Base-by-base conservation (phyloP, 495 filamentous ascomycete species). In the Penicillium salamii region DNA sequence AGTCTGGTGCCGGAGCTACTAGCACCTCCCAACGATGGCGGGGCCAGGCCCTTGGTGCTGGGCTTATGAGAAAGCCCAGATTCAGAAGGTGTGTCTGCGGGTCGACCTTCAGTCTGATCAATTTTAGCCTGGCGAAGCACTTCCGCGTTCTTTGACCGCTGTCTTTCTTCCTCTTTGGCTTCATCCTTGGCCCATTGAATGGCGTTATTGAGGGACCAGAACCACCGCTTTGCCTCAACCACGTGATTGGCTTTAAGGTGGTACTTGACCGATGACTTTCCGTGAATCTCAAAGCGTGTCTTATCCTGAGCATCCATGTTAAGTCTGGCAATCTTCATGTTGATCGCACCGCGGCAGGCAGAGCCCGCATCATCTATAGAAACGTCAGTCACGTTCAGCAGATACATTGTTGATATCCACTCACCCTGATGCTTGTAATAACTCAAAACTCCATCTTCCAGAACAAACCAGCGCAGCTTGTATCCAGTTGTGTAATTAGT, bases 181-280 rank as follows among this genome's bases (percentile, higher is more conserved):
- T 97, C 95, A 61, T 98, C 93, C 66, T 97, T 98, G 46, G 89
- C 83, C 87, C 89, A 97, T 65, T 97, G 93, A 44, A 98, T 98
- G 21, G 93, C 91, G 68, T 98, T 98, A 69, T 97, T 98, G 47
- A 98, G 76, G 8, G 93, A 89, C 93, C 93, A 98, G 65, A 90
- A 97, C 93, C 93, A 78, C 29, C 70, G 72, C 53, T 76, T 77
- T 35, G 71, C 76, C 50, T 79, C 71, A 12, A 72, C 69, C 18
- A 95, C 84, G 69, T 98, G 93, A 56, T 97, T 97, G 0, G 93
- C 93, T 64, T 95, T 96, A 23, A 98, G 79, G 42, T 93, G 89
- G 63, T 98, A 98, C 67, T 97, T 98, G 49, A 98, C 92, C n/a
- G 91, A 96, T 1, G 91, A 92, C 67, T 98, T 98, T 15, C 93